phyloP scores from a whole-genome alignment of 192 early-diverging fungal genomes.

The Powellomyces hirtus region DNA sequence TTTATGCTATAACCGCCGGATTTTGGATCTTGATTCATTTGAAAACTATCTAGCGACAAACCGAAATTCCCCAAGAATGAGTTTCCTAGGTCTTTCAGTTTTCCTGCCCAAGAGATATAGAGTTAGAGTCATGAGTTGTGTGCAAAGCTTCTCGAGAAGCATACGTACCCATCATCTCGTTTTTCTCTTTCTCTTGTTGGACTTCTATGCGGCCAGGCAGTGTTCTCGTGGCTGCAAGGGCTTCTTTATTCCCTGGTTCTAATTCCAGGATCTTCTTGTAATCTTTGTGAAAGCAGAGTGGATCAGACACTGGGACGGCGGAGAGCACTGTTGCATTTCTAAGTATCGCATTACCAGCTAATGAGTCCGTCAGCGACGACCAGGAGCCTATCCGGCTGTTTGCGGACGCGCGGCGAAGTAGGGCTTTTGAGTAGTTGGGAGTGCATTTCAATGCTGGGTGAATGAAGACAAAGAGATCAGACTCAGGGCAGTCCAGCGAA shows the following conservation, averaged over 20 bases:
- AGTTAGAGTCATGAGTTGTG: neutral
- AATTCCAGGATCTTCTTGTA: conserved; percentile 39
- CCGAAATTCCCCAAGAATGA: conserved; percentile 72
- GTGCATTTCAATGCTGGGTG: conserved; percentile 49
- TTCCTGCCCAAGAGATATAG: conserved; percentile 19
- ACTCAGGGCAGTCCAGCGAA: neutral
- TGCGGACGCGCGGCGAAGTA: conserved; percentile 59
- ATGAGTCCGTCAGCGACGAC: conserved; percentile 42
- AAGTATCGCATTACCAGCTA: conserved; percentile 39
- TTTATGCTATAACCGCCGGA: conserved; percentile 60
- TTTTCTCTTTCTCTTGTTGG: conserved; percentile 61
- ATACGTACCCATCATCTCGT: conserved; percentile 58
- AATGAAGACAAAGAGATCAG: neutral
- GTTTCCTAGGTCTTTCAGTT: conserved; percentile 74
- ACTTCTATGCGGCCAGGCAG: conserved; percentile 50
- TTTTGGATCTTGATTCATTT: conserved; percentile 59
- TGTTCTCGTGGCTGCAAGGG: conserved; percentile 21
- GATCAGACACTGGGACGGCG: too few species aligned
- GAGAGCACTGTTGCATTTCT: too few species aligned
- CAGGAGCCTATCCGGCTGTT: conserved; percentile 52
- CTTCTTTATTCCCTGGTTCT: conserved; percentile 38
- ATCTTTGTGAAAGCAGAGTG: too few species aligned
- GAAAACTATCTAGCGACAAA: conserved; percentile 68
- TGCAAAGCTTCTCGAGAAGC: neutral
- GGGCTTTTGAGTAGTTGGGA: conserved; percentile 58